phyloP scores from a whole-genome alignment of 202 grass and related monocot species.

The Thinopyrum obtusiflorum region DNA sequence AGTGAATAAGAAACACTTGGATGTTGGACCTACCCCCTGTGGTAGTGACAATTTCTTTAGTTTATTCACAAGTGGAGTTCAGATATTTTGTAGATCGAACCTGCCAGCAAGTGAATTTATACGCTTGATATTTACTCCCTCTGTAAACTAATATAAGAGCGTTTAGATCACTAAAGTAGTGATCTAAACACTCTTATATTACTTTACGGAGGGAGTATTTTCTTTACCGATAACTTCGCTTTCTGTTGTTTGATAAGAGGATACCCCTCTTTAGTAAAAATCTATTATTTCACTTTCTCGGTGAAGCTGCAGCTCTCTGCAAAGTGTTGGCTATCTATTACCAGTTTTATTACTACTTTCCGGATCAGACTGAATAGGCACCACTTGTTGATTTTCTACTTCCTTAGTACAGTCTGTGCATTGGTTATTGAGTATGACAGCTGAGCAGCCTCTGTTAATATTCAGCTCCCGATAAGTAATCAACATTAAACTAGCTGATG shows the following conservation, averaged over 20 bases:
- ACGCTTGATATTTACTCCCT: neutral
- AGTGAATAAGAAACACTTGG: constrained; percentile 9
- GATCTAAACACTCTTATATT: too few relatives aligned
- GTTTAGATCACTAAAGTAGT: too few relatives aligned
- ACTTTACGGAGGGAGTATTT: too few relatives aligned
- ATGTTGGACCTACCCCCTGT: constrained; percentile 7
- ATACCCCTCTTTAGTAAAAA: neutral
- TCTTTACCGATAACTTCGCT: neutral
- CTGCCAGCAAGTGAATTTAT: constrained; percentile 1
- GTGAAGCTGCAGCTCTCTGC: neutral
- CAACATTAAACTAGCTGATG: neutral
- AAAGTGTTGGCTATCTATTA: neutral
- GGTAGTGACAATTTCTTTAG: neutral
- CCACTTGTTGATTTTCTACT: neutral
- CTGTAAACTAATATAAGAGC: too few relatives aligned
- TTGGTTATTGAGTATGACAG: neutral
- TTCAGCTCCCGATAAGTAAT: neutral
- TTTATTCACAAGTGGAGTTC: neutral
- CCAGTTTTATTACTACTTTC: neutral
- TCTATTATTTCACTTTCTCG: neutral
- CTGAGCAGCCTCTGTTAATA: neutral
- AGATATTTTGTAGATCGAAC: neutral
- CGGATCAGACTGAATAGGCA: neutral
- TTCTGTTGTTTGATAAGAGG: neutral
- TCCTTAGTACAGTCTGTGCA: neutral